Base-by-base conservation (phyloP, 2,329 filamentous ascomycete species). In the Aspergillus melleus region DNA sequence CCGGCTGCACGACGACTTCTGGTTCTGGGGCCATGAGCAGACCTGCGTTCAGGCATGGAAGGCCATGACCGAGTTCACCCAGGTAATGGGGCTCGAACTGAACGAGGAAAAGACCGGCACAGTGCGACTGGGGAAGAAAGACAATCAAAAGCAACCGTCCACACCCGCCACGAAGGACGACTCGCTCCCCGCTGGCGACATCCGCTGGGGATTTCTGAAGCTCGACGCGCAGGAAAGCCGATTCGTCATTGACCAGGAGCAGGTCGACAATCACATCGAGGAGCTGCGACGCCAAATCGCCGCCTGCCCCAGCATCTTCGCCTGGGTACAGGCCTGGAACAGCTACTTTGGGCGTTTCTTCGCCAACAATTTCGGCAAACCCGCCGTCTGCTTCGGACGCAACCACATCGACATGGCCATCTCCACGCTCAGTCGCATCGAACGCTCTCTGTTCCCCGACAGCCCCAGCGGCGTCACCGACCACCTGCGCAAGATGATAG, bases 1-100 rank as follows among this genome's bases (percentile, higher is more conserved):
- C 69, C 83, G 88, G 12, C 77, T 88, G 42, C 82, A 88, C 54
- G 87, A 89, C 62, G 86, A 89, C 63, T 79, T 89, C 54, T 90
- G 86, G 87, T 86, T 89, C 68, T 89, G 86, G 86, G 81, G 83
- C 9, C 78, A 84, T 6, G 81, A 86, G 52, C 63, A 75, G 3
- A 77, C 75, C 2, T 84, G 83, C n/a, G 77, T 81, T 22, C 78
- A 80, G 49, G 87, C 84, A 0, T 91, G 88, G 88, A 68, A 80
- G 19, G 78, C 83, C 0, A 80, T 90, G 63, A 76, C 79, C 1
- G 72, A 79, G 1, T 90, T 89, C 63, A 75, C 80, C 2, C 67
- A 72, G 0, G 72, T 84, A 1, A 85, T 87, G 68, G 85, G 86
- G 1, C 79, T 88, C 1, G 72, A 80, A 6, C 79, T 89, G 61